Evolutionary conservation across 768 basidiomycete genomes (phyloP), one percentile per base, ranked within the genome.

Genomic region (Boletus edulis): DNA sequence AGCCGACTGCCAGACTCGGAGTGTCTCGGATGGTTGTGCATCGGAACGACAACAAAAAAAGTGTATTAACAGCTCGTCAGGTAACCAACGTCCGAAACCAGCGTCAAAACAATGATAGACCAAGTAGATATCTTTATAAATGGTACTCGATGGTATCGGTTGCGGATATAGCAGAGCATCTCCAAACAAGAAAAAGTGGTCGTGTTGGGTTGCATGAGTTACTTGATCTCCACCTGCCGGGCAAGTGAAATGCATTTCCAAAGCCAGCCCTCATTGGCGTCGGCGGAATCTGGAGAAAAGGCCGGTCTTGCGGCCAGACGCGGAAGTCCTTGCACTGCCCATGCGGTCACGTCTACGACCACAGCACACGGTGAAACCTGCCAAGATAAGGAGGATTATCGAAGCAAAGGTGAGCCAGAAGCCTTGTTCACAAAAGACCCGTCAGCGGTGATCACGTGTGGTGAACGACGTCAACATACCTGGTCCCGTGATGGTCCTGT

Each of bases 401-500:
- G 83, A 68, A 18, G 78, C 81, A 61, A 91, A 82, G 2, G 86
- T 89, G 68, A 91, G 67, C 89, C 89, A 91, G 68, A 90, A 89
- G 9, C 80, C 87, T 86, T 58, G 56, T 45, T n/a, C n/a, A 18
- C 13, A 5, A 34, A 35, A 35, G 32, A 27, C 41, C 29, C 29
- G 22, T 63, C 46, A 52, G 42, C 18, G 45, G 35, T 39, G 29
- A 14, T 13, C 15, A 9, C 15, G 12, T 0, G 38, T 20, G 50
- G 20, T 41, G 39, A 35, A 53, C 11, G 17, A 12, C 22, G 20
- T 10, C 3, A 39, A 72, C 78, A 57, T 61, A 90, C 89, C 90
- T 56, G 84, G 83, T 6, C 77, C 86, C 18, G 86, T 77, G 53
- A 75, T 73, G 13, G 87, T 87, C n/a, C 62, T 67, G 51, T 74